A percentile compares a stretch with the other conserved stretches of the same genome.
These are phyloP conservation scores for Kurtzmaniella natalensis DNA, from an alignment of 1,139 yeast genomes.

Conservation along the genomic window DNA sequence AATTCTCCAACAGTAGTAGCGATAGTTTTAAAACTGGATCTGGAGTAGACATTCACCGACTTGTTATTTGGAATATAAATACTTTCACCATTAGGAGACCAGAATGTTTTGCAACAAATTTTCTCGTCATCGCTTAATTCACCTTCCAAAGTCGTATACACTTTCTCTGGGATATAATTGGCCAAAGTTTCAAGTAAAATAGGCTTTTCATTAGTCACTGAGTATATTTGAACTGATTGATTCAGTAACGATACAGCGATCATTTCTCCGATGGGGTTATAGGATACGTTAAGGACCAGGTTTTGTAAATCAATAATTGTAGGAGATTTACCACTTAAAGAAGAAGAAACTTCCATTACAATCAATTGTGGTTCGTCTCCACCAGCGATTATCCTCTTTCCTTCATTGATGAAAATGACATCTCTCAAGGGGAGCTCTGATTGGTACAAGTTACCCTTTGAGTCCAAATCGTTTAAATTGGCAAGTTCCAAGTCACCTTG, in stretches of 20 bases:
- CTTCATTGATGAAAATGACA: slow-evolving; percentile 64
- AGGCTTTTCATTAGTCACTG: slow-evolving; percentile 46
- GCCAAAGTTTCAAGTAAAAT: slow-evolving; percentile 36
- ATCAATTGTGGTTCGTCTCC: slow-evolving; percentile 71
- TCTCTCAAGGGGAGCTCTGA: slow-evolving; percentile 66
- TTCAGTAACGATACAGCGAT: slow-evolving; percentile 62
- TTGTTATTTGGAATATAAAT: slow-evolving; percentile 40
- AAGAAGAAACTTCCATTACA: slow-evolving; percentile 40
- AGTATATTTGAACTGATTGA: slow-evolving; percentile 64
- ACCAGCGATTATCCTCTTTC: slow-evolving; percentile 62
- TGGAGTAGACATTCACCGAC: slow-evolving; percentile 29
- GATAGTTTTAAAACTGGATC: slow-evolving; percentile 17
- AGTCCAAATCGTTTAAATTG: slow-evolving; percentile 17
- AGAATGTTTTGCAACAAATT: slow-evolving; percentile 26
- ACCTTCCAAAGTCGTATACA: slow-evolving; percentile 30
- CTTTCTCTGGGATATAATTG: slow-evolving; percentile 33
- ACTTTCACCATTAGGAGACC: slow-evolving; percentile 49
- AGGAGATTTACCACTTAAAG: neutral
- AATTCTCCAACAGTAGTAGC: slow-evolving; percentile 13
- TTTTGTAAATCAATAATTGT: slow-evolving; percentile 42
- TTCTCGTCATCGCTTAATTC: slow-evolving; percentile 38
- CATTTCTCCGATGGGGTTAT: slow-evolving; percentile 55
- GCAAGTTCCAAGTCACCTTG: slow-evolving; percentile 33
- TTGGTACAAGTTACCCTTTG: slow-evolving; percentile 28
- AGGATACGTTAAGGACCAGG: slow-evolving; percentile 58